A percentile compares a stretch with the other conserved stretches of the same genome.
phyloP scores from a whole-genome alignment of 2,329 filamentous ascomycete species.

The Xylariaceae sp. region DNA sequence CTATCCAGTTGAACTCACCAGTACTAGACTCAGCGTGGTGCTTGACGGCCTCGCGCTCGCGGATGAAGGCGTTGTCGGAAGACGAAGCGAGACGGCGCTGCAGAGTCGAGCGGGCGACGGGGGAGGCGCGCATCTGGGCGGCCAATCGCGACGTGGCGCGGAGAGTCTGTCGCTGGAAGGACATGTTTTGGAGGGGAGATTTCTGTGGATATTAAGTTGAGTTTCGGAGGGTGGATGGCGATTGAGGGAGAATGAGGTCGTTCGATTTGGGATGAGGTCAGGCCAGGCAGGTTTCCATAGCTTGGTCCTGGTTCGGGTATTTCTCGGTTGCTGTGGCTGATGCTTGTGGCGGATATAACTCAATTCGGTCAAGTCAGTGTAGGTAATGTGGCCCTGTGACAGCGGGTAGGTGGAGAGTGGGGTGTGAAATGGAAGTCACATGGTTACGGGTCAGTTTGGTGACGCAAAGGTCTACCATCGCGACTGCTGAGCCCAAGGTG shows the following conservation, averaged over 20 bases:
- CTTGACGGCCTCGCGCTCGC: conserved; percentile 86
- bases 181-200: conserved; percentile 45
- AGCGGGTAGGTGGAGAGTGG: too few species aligned
- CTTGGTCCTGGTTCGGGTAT: conserved; percentile 22
- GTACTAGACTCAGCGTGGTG: conserved; percentile 81
- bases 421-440: too few species aligned
- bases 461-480: conserved; percentile 10
- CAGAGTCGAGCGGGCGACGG: conserved; percentile 50
- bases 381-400: conserved; percentile 7
- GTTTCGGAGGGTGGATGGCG: conserved; percentile 39
- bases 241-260: conserved; percentile 19
- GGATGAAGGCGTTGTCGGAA: conserved; percentile 89
- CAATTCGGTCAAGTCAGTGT: too few species aligned
- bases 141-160: conserved; percentile 61
- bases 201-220: too few species aligned
- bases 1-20: conserved; percentile 53
- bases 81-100: conserved; percentile 68
- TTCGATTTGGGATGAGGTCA: conserved; percentile 26
- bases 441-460: conserved; percentile 29
- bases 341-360: neutral
- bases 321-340: conserved; percentile 17
- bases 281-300: conserved; percentile 14
- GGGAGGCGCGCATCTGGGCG: conserved; percentile 54
- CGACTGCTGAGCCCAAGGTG: neutral
- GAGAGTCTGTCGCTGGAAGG: conserved; percentile 58